Percentiles rank a stretch among this genome's conserved stretches.
These are phyloP conservation scores for Clavispora fructus DNA, from an alignment of 805 yeast species.

Conservation along the genomic window DNA sequence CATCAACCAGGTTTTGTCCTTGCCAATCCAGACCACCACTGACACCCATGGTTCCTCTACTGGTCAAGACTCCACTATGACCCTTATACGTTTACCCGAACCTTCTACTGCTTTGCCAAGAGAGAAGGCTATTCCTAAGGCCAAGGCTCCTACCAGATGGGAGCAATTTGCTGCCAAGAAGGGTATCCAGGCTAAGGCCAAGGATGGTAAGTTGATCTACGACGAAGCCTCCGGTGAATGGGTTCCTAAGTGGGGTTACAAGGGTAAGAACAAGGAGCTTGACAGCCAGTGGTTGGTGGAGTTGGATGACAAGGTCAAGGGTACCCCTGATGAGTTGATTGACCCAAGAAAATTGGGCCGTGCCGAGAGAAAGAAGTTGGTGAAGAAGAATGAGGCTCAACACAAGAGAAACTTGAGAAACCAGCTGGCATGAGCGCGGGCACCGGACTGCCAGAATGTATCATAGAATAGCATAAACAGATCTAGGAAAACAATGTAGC, in stretches of 20 bases:
- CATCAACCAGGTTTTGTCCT: conserved; percentile 82
- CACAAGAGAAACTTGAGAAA: conserved; percentile 73
- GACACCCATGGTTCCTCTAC: conserved; percentile 56
- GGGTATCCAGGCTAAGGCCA: conserved; percentile 88
- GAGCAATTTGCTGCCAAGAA: conserved; percentile 92
- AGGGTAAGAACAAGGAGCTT: conserved; percentile 81
- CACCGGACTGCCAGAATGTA: conserved; percentile 1
- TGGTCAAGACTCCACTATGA: conserved; percentile 68
- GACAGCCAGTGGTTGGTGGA: conserved; percentile 96
- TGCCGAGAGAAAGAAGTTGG: conserved; percentile 75
- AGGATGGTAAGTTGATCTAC: conserved; percentile 80
- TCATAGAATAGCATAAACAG: conserved; percentile 2
- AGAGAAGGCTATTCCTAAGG: conserved; percentile 92
- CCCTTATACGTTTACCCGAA: conserved; percentile 79
- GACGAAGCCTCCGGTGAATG: conserved; percentile 90
- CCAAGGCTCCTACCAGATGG: conserved; percentile 93
- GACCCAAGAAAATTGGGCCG: conserved; percentile 85
- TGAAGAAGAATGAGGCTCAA: conserved; percentile 80
- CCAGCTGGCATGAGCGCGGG: conserved; percentile 5
- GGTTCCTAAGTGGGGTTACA: conserved; percentile 98
- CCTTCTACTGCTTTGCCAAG: conserved; percentile 82
- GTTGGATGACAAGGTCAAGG: conserved; percentile 67
- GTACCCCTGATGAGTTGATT: conserved; percentile 51
- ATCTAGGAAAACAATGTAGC: not conserved
- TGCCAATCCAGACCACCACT: conserved; percentile 85